A percentile compares a stretch with the other conserved stretches of the same genome.
Evolutionary conservation across 2,329 filamentous ascomycete genomes (phyloP).

Genomic region (Nemania serpens): DNA sequence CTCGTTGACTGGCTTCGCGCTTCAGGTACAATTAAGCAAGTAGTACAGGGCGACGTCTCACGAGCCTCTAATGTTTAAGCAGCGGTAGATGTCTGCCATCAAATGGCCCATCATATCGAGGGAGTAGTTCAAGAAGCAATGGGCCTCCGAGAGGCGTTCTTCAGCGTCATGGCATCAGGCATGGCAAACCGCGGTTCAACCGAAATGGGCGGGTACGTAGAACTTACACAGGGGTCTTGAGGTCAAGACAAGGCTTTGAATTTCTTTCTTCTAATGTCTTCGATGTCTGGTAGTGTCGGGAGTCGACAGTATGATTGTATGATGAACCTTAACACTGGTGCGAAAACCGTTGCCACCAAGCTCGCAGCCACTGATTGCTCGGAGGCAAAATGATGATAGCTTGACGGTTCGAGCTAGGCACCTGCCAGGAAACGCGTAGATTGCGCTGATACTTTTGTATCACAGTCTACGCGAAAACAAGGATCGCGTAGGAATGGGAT

Average conservation of each 20-base stretch:
- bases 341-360: background rate
- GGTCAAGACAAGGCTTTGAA: slow-evolving; percentile 32
- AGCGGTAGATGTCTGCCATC: slow-evolving; percentile 24
- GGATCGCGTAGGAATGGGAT: no score
- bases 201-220: slow-evolving; percentile 34
- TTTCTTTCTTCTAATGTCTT: slow-evolving; percentile 42
- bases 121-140: slow-evolving; percentile 40
- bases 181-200: slow-evolving; percentile 34
- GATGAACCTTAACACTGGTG: background rate
- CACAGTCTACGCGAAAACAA: no score
- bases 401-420: no score
- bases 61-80: slow-evolving; percentile 21
- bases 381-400: background rate
- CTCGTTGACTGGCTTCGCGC: slow-evolving; percentile 27
- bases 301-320: slow-evolving; percentile 45
- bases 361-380: background rate
- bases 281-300: slow-evolving; percentile 40
- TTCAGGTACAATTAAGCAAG: background rate
- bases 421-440: no score
- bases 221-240: slow-evolving; percentile 34
- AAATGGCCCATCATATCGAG: slow-evolving; percentile 16
- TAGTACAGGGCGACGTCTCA: slow-evolving; percentile 34
- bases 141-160: slow-evolving; percentile 41
- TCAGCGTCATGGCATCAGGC: slow-evolving; percentile 33
- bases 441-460: no score